Conservation (phyloP, 108 stramenopile genomes). For the Epithemia pelagica region DNA sequence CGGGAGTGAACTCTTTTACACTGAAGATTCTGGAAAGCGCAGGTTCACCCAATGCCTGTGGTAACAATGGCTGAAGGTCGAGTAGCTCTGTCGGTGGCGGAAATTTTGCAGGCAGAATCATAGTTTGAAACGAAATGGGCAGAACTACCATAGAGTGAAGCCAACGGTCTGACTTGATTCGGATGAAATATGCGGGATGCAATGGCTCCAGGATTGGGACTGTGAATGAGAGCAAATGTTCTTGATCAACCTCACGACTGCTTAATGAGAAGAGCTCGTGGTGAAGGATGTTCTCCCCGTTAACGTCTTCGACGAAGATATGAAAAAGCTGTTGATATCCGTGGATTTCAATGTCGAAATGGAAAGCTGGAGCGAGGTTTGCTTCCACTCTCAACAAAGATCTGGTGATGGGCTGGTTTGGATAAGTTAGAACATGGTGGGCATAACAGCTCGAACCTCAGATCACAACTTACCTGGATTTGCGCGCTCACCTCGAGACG, state of each 20-base stretch:
- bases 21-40: slow-evolving; percentile 64
- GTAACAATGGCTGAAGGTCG: slow-evolving; percentile 92
- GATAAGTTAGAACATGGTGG: too few species aligned
- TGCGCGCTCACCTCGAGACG: slow-evolving; percentile 87
- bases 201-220: slow-evolving; percentile 94
- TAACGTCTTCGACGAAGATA: slow-evolving; percentile 94
- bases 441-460: too few species aligned
- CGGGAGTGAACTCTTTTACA: slow-evolving; percentile 89
- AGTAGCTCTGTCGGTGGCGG: slow-evolving; percentile 94
- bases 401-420: slow-evolving; percentile 96
- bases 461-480: too few species aligned
- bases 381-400: slow-evolving; percentile 93
- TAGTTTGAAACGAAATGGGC: slow-evolving; percentile 92
- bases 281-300: slow-evolving; percentile 92
- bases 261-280: slow-evolving; percentile 89
- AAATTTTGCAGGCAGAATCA: slow-evolving; percentile 95
- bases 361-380: slow-evolving; percentile 87
- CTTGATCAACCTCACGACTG: slow-evolving; percentile 67
- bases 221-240: slow-evolving; percentile 85
- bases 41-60: slow-evolving; percentile 70
- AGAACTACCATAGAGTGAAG: slow-evolving; percentile 87
- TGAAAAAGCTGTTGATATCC: slow-evolving; percentile 91
- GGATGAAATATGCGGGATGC: slow-evolving; percentile 95
- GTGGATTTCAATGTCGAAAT: slow-evolving; percentile 88
- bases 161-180: slow-evolving; percentile 95